Base-by-base conservation (phyloP, 306 rosid species). In the Ziziphus jujuba region DNA sequence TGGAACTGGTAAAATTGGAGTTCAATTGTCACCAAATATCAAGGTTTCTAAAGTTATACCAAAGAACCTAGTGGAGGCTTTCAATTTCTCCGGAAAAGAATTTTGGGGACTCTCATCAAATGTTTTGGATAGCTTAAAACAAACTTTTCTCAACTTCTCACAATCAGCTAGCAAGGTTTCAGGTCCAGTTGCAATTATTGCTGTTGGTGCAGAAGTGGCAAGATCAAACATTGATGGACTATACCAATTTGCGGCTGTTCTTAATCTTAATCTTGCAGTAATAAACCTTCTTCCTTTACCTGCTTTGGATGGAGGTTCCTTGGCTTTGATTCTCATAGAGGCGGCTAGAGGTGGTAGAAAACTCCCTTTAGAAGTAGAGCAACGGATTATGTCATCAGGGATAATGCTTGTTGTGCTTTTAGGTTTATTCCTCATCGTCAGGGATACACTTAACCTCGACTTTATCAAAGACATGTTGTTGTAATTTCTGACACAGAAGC, bases 1-100 rank as follows among this genome's bases (percentile, higher is more conserved):
- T 78, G 97, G 99, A 67, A 88, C 97, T 20, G 99, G 99, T 31
- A 88, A 87, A 76, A 95, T 95, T 64, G 99, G 99, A 62, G 99
- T 95, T 70, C 97, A 95, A 64, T 69, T 95, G 57, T 85, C 97
- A 22, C 97, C 96, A 19, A 95, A 90, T 79, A 80, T 84, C 2
- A 95, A 76, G 86, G n/a, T 88, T 36, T 75, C 79, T 0, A 90
- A 95, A 66, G 83, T 82, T 74, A 53, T 73, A 19, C 91, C 99
- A 0, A 72, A 69, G 70, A 87, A 73, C 75, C 43, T 83, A 21
- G 56, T 62, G 47, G 91, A 91, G 24, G 89, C 90, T 60, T 45
- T 89, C 50, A 77, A 14, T 45, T 91, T 75, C 59, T 65, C 95
- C n/a, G 85, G 85, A 14, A 85, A 70, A 74, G 97, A 89, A 63